Evolutionary conservation across 371 early-diverging fungal species (phyloP).

Genomic region (Haplosporangium sp.): DNA sequence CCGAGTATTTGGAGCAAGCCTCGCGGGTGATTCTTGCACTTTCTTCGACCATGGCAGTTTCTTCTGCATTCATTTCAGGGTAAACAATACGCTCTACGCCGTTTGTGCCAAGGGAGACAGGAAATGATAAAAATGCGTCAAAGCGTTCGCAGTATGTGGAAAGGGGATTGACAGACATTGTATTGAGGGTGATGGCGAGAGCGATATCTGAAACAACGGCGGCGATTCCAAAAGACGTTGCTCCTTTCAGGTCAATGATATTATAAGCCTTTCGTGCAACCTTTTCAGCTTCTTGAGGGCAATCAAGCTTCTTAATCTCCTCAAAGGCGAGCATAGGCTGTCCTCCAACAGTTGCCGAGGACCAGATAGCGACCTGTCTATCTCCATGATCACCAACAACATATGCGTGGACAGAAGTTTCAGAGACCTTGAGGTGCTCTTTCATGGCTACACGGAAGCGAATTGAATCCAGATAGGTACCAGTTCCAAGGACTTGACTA

Average conservation of each 20-base stretch:
- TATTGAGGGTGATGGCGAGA: conserved; percentile 75
- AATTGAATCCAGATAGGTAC: conserved; percentile 86
- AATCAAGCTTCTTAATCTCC: conserved; percentile 67
- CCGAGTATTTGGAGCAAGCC: conserved; percentile 29
- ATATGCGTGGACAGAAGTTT: conserved; percentile 82
- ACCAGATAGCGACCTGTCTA: conserved; percentile 87
- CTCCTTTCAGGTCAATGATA: conserved; percentile 89
- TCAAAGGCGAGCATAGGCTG: conserved; percentile 76
- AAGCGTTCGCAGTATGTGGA: conserved; percentile 72
- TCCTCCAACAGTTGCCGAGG: conserved; percentile 79
- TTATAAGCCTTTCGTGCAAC: conserved; percentile 83
- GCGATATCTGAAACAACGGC: conserved; percentile 81
- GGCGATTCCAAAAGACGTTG: conserved; percentile 91
- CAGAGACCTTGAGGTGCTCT: conserved; percentile 70
- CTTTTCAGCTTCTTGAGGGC: conserved; percentile 62
- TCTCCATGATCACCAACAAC: conserved; percentile 93
- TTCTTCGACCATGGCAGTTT: conserved; percentile 53
- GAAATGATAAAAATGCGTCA: conserved; percentile 76
- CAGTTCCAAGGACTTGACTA: conserved; percentile 87
- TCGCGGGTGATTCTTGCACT: conserved; percentile 41
- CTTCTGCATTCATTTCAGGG: conserved; percentile 68
- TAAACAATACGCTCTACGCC: conserved; percentile 79
- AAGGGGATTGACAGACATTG: conserved; percentile 72
- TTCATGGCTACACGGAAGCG: conserved; percentile 79
- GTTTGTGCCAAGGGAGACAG: conserved; percentile 75